Evolutionary conservation across 1,284 basidiomycete species (phyloP).

Genomic region (Prillingera fragicola): DNA sequence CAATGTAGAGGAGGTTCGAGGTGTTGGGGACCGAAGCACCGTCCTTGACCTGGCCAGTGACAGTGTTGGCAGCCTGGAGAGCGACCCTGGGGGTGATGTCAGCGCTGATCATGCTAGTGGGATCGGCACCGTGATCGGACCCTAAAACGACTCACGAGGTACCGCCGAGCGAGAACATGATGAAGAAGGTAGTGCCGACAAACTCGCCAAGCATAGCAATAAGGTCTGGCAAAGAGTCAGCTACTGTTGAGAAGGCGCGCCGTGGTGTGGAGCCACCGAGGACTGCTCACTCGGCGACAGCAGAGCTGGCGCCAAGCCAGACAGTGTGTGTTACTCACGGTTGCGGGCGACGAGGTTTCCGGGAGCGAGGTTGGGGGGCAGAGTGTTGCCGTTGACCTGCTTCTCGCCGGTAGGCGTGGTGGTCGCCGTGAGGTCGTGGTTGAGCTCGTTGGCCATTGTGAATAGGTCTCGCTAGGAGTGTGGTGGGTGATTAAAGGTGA

Average conservation of each 20-base stretch:
- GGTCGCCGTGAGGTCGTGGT: slow-evolving; percentile 1
- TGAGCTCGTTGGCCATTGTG: slow-evolving; percentile 4
- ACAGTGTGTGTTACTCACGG: slow-evolving; percentile 18
- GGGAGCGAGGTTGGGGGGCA: background rate
- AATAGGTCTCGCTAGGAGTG: slow-evolving; percentile 8
- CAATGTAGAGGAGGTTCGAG: slow-evolving; percentile 47
- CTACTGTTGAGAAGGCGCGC: too few relatives aligned
- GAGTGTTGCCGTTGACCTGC: background rate
- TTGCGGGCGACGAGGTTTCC: slow-evolving; percentile 9
- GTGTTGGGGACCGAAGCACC: slow-evolving; percentile 36
- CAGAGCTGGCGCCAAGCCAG: too few relatives aligned
- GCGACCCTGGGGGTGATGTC: slow-evolving; percentile 33
- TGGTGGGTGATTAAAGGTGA: too few relatives aligned
- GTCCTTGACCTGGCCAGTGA: slow-evolving; percentile 34
- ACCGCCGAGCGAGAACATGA: slow-evolving; percentile 47
- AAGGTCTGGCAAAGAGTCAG: too few relatives aligned
- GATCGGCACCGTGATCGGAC: background rate
- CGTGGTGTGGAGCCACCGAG: too few relatives aligned
- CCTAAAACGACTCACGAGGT: slow-evolving; percentile 35
- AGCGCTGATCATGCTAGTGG: background rate
- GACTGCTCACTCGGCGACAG: too few relatives aligned
- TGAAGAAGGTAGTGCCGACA: slow-evolving; percentile 50
- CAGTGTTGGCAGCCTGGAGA: slow-evolving; percentile 36
- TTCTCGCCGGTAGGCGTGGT: slow-evolving; percentile 6
- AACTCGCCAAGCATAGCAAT: slow-evolving; percentile 51